Evolutionary conservation across 2,329 filamentous ascomycete genomes (phyloP).

Genomic region (Aspergillus sp.): DNA sequence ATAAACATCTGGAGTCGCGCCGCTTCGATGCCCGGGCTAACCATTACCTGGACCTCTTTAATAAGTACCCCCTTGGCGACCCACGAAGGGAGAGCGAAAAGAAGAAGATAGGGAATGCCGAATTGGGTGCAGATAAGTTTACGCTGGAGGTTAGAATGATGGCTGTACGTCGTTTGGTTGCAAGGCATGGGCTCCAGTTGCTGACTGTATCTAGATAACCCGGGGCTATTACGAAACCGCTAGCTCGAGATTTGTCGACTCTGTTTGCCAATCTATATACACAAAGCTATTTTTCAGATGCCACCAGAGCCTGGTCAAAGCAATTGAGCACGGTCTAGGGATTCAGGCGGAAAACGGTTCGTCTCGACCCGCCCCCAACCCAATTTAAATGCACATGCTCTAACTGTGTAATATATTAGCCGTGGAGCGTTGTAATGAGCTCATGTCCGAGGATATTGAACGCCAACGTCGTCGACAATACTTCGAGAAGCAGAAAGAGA

Average conservation of each 20-base stretch:
- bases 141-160: constrained; percentile 42
- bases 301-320: constrained; percentile 29
- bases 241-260: constrained; percentile 39
- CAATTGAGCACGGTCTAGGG: constrained; percentile 30
- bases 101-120: constrained; percentile 25
- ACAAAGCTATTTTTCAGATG: constrained; percentile 39
- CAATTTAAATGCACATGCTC: background rate
- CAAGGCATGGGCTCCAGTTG: background rate
- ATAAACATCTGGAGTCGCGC: constrained; percentile 11
- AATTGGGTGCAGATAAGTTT: constrained; percentile 36
- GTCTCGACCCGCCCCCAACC: background rate
- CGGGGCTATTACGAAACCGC: constrained; percentile 43
- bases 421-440: constrained; percentile 32
- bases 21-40: constrained; percentile 24
- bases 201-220: constrained; percentile 28
- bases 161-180: constrained; percentile 33
- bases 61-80: constrained; percentile 13
- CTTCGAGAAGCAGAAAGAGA: constrained; percentile 33
- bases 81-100: constrained; percentile 18
- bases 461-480: constrained; percentile 32
- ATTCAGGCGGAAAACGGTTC: constrained; percentile 34
- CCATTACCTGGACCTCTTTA: constrained; percentile 10
- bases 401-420: constrained; percentile 21
- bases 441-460: constrained; percentile 40
- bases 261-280: constrained; percentile 38